Evolutionary conservation across 257 asterid genomes (phyloP).

Genomic region (Striga asiatica): DNA sequence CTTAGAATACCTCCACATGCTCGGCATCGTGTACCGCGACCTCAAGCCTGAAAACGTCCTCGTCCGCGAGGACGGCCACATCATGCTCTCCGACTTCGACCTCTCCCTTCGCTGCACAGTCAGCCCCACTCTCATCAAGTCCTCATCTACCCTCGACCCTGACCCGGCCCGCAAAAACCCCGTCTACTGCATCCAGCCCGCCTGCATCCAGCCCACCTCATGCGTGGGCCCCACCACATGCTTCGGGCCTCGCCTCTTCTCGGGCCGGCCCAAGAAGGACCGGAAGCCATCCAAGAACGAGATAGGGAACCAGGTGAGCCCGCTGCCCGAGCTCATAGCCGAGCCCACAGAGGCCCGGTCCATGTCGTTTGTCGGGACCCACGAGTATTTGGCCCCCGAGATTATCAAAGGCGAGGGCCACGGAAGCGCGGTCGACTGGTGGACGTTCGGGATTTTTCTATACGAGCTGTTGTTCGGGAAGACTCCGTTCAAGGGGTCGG

Average conservation of each 20-base stretch:
- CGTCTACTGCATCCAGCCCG: slow-evolving; percentile 38
- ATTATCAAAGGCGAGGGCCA: slow-evolving; percentile 56
- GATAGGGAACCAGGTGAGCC: slow-evolving; percentile 39
- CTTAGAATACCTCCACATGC: slow-evolving; percentile 55
- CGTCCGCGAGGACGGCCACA: slow-evolving; percentile 51
- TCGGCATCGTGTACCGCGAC: slow-evolving; percentile 54
- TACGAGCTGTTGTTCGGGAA: slow-evolving; percentile 47
- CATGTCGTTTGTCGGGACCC: slow-evolving; percentile 62
- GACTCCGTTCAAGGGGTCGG: slow-evolving; percentile 55
- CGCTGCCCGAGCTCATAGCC: slow-evolving; percentile 50
- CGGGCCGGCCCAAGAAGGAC: slow-evolving; percentile 39
- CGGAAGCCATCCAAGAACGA: slow-evolving; percentile 37
- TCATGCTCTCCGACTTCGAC: slow-evolving; percentile 50
- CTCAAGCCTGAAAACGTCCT: slow-evolving; percentile 56
- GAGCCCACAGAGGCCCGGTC: slow-evolving; percentile 59
- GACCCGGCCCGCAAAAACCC: slow-evolving; percentile 23
- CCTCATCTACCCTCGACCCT: slow-evolving; percentile 24
- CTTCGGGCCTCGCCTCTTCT: slow-evolving; percentile 42
- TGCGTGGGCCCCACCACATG: slow-evolving; percentile 48
- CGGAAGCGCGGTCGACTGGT: slow-evolving; percentile 62
- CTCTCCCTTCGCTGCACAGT: slow-evolving; percentile 44
- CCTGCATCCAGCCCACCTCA: slow-evolving; percentile 38
- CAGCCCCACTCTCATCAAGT: slow-evolving; percentile 46
- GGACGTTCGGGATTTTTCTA: slow-evolving; percentile 50
- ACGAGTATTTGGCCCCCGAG: slow-evolving; percentile 54